These are phyloP conservation scores for Aaosphaeria pasadenensis DNA, from an alignment of 2,329 filamentous ascomycete genomes.

Conservation along the genomic window DNA sequence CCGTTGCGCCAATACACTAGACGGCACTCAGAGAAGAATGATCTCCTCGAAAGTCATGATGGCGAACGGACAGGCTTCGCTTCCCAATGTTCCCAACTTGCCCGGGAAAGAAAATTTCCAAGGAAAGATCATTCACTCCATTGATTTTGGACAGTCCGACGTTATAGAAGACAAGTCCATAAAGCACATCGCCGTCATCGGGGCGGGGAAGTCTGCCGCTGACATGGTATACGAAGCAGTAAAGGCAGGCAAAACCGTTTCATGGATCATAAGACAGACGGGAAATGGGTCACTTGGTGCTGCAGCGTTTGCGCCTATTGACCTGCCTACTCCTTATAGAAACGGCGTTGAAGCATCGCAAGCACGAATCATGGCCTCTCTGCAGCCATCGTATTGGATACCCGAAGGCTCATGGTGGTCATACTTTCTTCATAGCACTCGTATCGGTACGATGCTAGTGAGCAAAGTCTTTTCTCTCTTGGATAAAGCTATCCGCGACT, in stretches of 20 bases:
- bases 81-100: conserved; percentile 25
- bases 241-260: conserved; percentile 31
- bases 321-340: not conserved
- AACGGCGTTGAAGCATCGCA: conserved; percentile 5
- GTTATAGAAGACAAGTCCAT: conserved; percentile 12
- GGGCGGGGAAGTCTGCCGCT: conserved; percentile 38
- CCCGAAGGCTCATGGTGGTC: conserved; percentile 7
- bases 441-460: conserved; percentile 5
- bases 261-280: conserved; percentile 32
- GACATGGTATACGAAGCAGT: conserved; percentile 37
- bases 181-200: conserved; percentile 29
- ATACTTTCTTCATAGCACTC: conserved; percentile 11
- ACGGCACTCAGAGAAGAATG: not conserved
- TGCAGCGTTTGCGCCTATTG: not conserved
- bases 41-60: conserved; percentile 15
- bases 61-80: conserved; percentile 18
- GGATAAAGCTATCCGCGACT: conserved; percentile 2
- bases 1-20: not conserved
- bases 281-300: not conserved
- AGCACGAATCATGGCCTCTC: conserved; percentile 5
- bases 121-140: conserved; percentile 29
- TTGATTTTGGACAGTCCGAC: conserved; percentile 30
- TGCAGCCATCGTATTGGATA: conserved; percentile 8
- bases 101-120: conserved; percentile 20
- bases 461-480: conserved; percentile 3